Conservation (phyloP, 106 monocot species). For the Dioscorea dumetorum region DNA sequence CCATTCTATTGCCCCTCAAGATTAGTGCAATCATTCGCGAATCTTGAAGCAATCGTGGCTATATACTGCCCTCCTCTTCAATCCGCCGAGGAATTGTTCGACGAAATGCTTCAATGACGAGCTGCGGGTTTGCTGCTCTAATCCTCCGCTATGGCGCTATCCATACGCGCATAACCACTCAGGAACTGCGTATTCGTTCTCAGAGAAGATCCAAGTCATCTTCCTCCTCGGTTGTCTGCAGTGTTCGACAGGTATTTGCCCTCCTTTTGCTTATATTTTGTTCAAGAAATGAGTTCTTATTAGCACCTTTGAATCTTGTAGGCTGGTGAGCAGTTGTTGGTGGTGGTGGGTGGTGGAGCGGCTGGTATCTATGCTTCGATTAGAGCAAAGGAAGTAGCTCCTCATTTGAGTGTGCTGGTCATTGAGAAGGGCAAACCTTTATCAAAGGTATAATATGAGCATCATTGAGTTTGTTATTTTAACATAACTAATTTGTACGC, state of each 20-base stretch:
- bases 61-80: too few species aligned
- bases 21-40: too few species aligned
- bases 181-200: neutral
- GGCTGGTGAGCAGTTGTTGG: slow-evolving; percentile 46
- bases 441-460: slow-evolving; percentile 55
- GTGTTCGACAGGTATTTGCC: neutral
- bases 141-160: neutral
- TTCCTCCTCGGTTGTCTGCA: neutral
- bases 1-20: too few species aligned
- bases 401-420: slow-evolving; percentile 65
- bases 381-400: slow-evolving; percentile 66
- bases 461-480: too few species aligned
- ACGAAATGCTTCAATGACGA: slow-evolving; percentile 7
- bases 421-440: slow-evolving; percentile 91
- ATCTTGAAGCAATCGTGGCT: too few species aligned
- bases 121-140: neutral
- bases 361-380: slow-evolving; percentile 91
- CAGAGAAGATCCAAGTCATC: neutral
- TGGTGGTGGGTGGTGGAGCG: slow-evolving; percentile 89
- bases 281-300: neutral
- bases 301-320: slow-evolving; percentile 10
- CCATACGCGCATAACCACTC: neutral
- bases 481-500: too few species aligned
- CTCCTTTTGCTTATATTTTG: neutral
- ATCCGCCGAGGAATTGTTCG: neutral